Conservation (phyloP, 352 stramenopile genomes). For the Phytophthora syringae region DNA sequence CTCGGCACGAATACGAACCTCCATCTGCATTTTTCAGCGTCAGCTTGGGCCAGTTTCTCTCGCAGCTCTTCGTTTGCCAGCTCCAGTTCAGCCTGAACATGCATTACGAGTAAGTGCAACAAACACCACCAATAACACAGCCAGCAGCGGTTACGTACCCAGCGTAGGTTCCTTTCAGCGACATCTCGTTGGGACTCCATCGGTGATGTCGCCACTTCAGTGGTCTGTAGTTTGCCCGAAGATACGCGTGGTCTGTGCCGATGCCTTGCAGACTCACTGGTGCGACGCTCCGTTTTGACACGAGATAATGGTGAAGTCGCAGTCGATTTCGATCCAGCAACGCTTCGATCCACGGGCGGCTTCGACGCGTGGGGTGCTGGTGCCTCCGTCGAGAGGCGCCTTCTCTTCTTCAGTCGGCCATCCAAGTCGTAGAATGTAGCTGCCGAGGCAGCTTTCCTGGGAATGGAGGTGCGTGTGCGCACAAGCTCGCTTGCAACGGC, state of each 20-base stretch:
- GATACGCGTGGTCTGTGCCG: constrained; percentile 2
- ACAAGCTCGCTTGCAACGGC: constrained; percentile 92
- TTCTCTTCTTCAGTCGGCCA: constrained; percentile 53
- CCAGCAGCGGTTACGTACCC: constrained; percentile 9
- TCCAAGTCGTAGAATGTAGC: constrained; percentile 62
- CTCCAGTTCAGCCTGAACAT: constrained; percentile 44
- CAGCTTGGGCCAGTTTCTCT: constrained; percentile 48
- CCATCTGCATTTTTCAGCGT: constrained; percentile 70
- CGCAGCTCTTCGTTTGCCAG: constrained; percentile 75
- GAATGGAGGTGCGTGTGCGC: constrained; percentile 50
- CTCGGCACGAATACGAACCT: constrained; percentile 64
- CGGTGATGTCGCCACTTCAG: constrained; percentile 34
- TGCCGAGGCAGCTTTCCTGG: constrained; percentile 38
- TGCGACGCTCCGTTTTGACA: constrained; percentile 21
- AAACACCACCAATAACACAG: not conserved
- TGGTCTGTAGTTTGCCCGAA: constrained; percentile 22
- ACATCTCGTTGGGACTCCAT: constrained; percentile 40
- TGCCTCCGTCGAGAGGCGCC: constrained; percentile 34
- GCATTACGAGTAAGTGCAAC: not conserved
- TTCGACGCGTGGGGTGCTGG: constrained; percentile 1
- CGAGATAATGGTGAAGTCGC: constrained; percentile 5
- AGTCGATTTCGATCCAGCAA: constrained; percentile 3
- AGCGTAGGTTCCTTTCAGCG: constrained; percentile 37
- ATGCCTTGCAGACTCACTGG: constrained; percentile 18
- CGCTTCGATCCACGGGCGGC: constrained; percentile 8